Base-by-base conservation (phyloP, 345 rosid species). In the Heritiera littoralis region DNA sequence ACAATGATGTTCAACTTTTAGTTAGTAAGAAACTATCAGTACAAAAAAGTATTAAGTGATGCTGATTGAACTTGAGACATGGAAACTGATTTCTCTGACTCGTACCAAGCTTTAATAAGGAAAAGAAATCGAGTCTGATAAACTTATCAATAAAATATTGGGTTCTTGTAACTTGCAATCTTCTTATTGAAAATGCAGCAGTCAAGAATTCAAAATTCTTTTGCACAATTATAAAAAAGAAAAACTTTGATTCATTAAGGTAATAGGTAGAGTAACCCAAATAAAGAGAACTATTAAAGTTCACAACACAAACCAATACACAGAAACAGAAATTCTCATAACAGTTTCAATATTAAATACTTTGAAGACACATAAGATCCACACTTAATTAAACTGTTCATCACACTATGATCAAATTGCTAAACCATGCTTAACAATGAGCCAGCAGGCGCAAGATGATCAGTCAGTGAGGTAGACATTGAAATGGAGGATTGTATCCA, bases 401-500 rank as follows among this genome's bases (percentile, higher is more conserved):
- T 30, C 77, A 52, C n/a, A 12, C 28, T n/a, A 58, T 32, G 15
- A 74, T 17, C 45, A 60, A 23, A 32, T 11, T 49, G 59, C 59
- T 49, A 49, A 35, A 3, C 58, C 54, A 48, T n/a, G 59, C 59
- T 49, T 28, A 35, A 3, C 41, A 32, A 48, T n/a, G 73, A 45
- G 20, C n/a, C 8, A 49, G 8, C 52, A n/a, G 64, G 10, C 49
- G 6, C 60, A 51, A 14, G n/a, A 54, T 30, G 61, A 51, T 80
- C 81, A 81, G 79, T 89, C 80, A 9, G 91, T 85, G 45, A 93
- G 85, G 76, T 89, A 89, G 78, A 95, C 89, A 78, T 65, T 87
- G 81, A 90, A 87, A 78, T 93, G 90, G 80, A 87, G 84, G 65
- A 96, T 84, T 9, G 97, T 91, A 40, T 95, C 98, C 41, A 89